Percentiles rank a stretch among this genome's conserved stretches.
phyloP scores from a whole-genome alignment of 2,329 filamentous ascomycete genomes.

The Pseudocercospora crystallina region DNA sequence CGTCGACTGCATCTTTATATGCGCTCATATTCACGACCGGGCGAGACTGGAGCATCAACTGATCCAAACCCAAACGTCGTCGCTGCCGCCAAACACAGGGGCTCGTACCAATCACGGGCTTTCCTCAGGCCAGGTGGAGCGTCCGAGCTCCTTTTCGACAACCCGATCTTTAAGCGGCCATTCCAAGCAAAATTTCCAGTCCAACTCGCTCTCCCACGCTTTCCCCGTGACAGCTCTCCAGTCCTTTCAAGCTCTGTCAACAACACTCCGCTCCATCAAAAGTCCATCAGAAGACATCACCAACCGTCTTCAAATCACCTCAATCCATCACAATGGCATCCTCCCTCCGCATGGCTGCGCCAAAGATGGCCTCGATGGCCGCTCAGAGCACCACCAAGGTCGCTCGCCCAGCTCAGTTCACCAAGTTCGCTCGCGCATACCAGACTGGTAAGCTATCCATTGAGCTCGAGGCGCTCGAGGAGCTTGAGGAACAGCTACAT shows the following conservation, averaged over 20 bases:
- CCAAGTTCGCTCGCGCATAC: constrained; percentile 69
- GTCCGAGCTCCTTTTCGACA: constrained; percentile 22
- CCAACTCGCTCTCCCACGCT: constrained; percentile 25
- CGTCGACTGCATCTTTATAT: constrained; percentile 22
- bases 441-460: constrained; percentile 55
- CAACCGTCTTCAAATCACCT: constrained; percentile 31
- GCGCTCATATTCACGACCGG: constrained; percentile 10
- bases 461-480: constrained; percentile 14
- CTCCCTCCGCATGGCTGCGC: constrained; percentile 69
- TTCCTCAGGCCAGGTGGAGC: constrained; percentile 18
- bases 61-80: constrained; percentile 16
- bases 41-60: constrained; percentile 18
- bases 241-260: constrained; percentile 24
- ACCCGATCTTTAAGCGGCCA: constrained; percentile 27
- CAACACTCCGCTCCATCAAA: constrained; percentile 30
- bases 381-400: constrained; percentile 72
- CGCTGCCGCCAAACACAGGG: constrained; percentile 19
- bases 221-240: constrained; percentile 31
- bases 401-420: constrained; percentile 64
- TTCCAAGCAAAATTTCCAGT: constrained; percentile 27
- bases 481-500: constrained; percentile 19
- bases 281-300: constrained; percentile 21
- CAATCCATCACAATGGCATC: constrained; percentile 73
- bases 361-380: constrained; percentile 68
- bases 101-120: constrained; percentile 23